Evolutionary conservation across 257 asterid genomes (phyloP), one percentile per base, ranked within the genome.

Genomic region (Fraxinus excelsior): DNA sequence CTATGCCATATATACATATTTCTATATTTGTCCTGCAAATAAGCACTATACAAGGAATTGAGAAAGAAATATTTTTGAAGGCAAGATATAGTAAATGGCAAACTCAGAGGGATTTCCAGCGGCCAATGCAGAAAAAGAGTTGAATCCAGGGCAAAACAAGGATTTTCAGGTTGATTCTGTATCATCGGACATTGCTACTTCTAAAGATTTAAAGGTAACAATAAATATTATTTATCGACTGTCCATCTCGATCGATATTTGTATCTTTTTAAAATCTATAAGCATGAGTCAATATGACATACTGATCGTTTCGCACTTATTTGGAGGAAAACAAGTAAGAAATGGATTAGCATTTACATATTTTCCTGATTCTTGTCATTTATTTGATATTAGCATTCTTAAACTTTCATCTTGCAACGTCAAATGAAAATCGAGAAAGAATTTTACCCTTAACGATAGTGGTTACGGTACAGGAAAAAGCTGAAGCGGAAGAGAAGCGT

Each of bases 81-180:
- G 18, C 7, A 67, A 19, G 32, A 35, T 28, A 13, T 5, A 68
- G 73, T 23, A 56, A 56, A 90, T 94, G 98, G 80, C 88, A 60
- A 82, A 67, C 60, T 23, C 84, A 4, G 90, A 19, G 37, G 87
- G 69, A 73, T 89, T 94, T 76, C 97, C 97, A 9, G 86, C 88
- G 1, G 92, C 84, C 5, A 90, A 94, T 81, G 83, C 79, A 5
- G 86, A 80, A 58, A 85, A 73, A 64, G 96, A 92, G 67, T 78
- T 94, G 88, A 83, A 92, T 49, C 87, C 93, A n/a, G 89, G 85
- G 74, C 5, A 40, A 49, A 80, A 87, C 78, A 90, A 82, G 73
- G 82, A 84, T 19, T 82, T 89, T 26, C 81, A 85, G 66, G 91
- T 89, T 42, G 94, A 94, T 86, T 74, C 94, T 68, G 72, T 86